These are phyloP conservation scores for Fusarium lateritium DNA, from an alignment of 2,329 filamentous ascomycete species.

Conservation along the genomic window DNA sequence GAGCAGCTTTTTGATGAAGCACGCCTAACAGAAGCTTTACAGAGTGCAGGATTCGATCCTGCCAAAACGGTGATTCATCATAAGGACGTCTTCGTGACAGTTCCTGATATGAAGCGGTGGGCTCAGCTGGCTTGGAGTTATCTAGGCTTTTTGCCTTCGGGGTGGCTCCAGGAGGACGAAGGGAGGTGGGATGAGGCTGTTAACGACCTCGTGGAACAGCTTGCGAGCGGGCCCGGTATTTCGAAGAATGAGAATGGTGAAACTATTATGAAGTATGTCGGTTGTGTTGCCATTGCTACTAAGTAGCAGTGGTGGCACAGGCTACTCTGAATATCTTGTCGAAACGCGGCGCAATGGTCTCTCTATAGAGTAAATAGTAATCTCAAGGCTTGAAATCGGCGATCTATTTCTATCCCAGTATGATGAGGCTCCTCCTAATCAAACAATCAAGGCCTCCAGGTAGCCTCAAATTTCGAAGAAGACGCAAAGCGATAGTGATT, in stretches of 20 bases:
- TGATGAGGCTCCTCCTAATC: too few species aligned
- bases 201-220: background rate
- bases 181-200: background rate
- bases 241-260: background rate
- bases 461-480: too few species aligned
- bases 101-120: background rate
- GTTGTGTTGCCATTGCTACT: background rate
- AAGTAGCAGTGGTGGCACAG: background rate
- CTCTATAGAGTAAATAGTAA: too few species aligned
- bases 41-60: background rate
- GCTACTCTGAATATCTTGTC: too few species aligned
- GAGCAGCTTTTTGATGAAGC: background rate
- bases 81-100: background rate
- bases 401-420: too few species aligned
- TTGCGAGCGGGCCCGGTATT: background rate
- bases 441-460: too few species aligned
- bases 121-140: constrained; percentile 3
- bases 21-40: background rate
- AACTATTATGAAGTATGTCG: background rate
- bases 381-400: too few species aligned
- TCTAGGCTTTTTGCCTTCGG: background rate
- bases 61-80: background rate
- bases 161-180: background rate
- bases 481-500: too few species aligned
- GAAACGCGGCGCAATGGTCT: too few species aligned